Evolutionary conservation across 2,329 filamentous ascomycete genomes (phyloP), one percentile per base, ranked within the genome.

Genomic region (Chlorencoelia australis): DNA sequence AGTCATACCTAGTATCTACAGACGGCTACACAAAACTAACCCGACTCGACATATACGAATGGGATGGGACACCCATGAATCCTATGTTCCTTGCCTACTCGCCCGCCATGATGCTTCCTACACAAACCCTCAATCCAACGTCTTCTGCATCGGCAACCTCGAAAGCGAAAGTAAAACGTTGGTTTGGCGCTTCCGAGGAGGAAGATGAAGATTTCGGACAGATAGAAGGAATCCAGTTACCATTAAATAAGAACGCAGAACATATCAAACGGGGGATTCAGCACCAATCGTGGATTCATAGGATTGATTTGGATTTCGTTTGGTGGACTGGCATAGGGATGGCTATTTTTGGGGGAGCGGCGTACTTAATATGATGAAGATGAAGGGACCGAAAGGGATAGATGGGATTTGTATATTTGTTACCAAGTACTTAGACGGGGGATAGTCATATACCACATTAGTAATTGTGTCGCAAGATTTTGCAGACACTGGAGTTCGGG

Each of bases 91-190:
- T 81, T 30, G 70, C 68, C 44, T 74, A 69, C 53, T 66, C 59
- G 9, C 71, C 76, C 4, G 78, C 79, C 0, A 61, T 76, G 51
- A 84, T 84, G 77, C 69, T 83, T 5, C 79, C 79, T 2, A 82
- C 79, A 3, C 64, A 66, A 8, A 81, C 75, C 0, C 62, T 84
- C 41, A 77, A 82, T 50, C 73, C 77, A 1, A 54, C 50, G 14
- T 43, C 62, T 1, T 62, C 59, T 2, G 45, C 50, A 16, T 49
- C 61, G 1, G 56, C 61, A 3, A 54, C 57, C 3, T 46, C 57
- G 4, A 59, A 54, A 20, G 47, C 55, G 4, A 65, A 59, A 35
- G 50, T 57, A n/a, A 62, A 60, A 39, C 42, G 51, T 33, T 40
- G 44, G 47, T 30, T 35, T 51, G 22, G 37, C 54, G 17, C 41